phyloP scores from a whole-genome alignment of 1,139 yeast species.

The Chernovozyma aurita region DNA sequence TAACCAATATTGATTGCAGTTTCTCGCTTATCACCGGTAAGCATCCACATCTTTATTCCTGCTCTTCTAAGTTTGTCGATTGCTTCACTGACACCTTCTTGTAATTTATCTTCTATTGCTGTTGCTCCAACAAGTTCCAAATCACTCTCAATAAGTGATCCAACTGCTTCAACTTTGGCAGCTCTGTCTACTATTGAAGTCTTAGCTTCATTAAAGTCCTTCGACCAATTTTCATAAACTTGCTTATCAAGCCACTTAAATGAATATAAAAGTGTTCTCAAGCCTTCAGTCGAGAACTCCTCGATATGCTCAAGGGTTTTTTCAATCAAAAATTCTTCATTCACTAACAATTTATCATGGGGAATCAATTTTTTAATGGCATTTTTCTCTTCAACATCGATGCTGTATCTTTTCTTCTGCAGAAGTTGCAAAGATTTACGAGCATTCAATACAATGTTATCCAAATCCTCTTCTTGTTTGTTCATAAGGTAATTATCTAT shows the following conservation, averaged over 20 bases:
- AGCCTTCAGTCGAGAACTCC: conserved; percentile 90
- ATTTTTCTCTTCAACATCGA: conserved; percentile 15
- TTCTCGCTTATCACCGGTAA: conserved; percentile 96
- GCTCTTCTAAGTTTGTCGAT: conserved; percentile 90
- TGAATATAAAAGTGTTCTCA: conserved; percentile 82
- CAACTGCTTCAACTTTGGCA: conserved; percentile 63
- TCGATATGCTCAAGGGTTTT: conserved; percentile 86
- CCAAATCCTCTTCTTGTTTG: conserved; percentile 52
- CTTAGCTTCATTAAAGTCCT: conserved; percentile 68
- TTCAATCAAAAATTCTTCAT: conserved; percentile 77
- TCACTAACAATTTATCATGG: conserved; percentile 57
- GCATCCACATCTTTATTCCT: conserved; percentile 95
- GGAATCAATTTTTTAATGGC: conserved; percentile 32
- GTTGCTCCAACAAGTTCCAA: conserved; percentile 83
- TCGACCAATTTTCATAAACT: conserved; percentile 65
- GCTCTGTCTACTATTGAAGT: conserved; percentile 69
- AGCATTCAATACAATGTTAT: conserved; percentile 54
- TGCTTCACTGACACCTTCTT: conserved; percentile 92
- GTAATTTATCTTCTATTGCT: conserved; percentile 95
- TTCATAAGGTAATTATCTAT: conserved; percentile 56
- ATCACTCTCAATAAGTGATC: conserved; percentile 63
- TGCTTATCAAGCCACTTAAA: conserved; percentile 62
- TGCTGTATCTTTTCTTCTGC: conserved; percentile 53
- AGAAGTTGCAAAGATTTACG: conserved; percentile 62
- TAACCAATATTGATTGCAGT: conserved; percentile 97